phyloP scores from a whole-genome alignment of 176 grass and related monocot species.

The Rhynchospora pubera region DNA sequence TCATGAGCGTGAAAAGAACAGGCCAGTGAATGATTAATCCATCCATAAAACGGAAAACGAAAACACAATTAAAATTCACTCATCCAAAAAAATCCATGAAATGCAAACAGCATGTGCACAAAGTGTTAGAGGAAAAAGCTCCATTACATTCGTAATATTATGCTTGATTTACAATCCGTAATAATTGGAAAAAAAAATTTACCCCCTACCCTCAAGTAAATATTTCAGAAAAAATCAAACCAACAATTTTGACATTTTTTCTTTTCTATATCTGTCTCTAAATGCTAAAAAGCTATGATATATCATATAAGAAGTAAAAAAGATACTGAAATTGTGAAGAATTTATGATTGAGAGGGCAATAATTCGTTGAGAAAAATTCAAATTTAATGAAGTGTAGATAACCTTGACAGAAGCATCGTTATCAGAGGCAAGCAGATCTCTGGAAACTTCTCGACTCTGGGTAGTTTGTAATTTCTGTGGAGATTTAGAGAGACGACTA shows the following conservation, averaged over 20 bases:
- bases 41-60: too few relatives aligned
- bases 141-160: background rate
- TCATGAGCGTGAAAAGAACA: background rate
- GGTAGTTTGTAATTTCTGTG: background rate
- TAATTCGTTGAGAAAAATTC: background rate
- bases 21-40: background rate
- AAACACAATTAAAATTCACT: background rate
- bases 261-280: background rate
- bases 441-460: background rate
- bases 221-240: background rate
- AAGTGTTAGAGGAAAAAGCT: background rate
- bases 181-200: background rate
- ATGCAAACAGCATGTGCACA: background rate
- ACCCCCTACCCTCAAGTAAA: too few relatives aligned
- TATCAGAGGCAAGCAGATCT: background rate
- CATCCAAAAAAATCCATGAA: background rate
- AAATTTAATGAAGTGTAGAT: background rate
- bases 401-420: constrained; percentile 33
- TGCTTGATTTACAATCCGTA: background rate
- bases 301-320: background rate
- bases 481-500: background rate
- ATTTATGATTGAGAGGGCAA: background rate
- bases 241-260: background rate
- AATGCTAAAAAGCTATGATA: background rate
- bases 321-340: background rate